Percentiles rank a stretch among this genome's conserved stretches.
These are phyloP conservation scores for Trametopsis cervina DNA, from an alignment of 768 basidiomycete genomes.

Conservation along the genomic window DNA sequence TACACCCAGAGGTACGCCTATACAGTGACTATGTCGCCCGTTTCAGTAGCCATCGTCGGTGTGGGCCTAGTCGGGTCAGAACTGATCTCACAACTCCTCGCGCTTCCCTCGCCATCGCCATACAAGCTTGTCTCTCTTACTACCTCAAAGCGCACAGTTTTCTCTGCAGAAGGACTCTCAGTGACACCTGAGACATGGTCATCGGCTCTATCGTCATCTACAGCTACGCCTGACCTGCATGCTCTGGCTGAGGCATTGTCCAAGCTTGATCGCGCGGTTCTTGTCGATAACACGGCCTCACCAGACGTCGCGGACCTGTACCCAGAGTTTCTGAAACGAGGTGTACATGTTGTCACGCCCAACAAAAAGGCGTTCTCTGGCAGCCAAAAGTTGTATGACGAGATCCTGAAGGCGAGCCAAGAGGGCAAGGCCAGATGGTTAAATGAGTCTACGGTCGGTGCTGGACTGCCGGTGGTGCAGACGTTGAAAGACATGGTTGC, in stretches of 20 bases:
- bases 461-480: constrained; percentile 87
- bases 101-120: constrained; percentile 47
- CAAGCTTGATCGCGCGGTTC: constrained; percentile 48
- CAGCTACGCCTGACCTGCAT: constrained; percentile 28
- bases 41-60: constrained; percentile 74
- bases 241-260: constrained; percentile 40
- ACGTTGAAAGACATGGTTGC: constrained; percentile 88
- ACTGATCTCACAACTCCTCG: constrained; percentile 74
- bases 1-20: background rate
- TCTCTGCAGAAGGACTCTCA: constrained; percentile 40
- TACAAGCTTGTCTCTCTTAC: constrained; percentile 66
- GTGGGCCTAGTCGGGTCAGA: constrained; percentile 90
- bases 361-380: constrained; percentile 97
- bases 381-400: constrained; percentile 55
- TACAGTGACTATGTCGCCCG: background rate
- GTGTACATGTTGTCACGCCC: constrained; percentile 87
- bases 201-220: constrained; percentile 1
- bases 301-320: constrained; percentile 76
- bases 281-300: constrained; percentile 91
- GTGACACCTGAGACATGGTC: constrained; percentile 31
- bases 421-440: constrained; percentile 61
- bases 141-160: constrained; percentile 57
- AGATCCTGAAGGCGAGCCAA: constrained; percentile 54
- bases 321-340: constrained; percentile 68
- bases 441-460: constrained; percentile 92